Evolutionary conservation across 495 filamentous ascomycete genomes (phyloP).

Genomic region (Podospora conica): DNA sequence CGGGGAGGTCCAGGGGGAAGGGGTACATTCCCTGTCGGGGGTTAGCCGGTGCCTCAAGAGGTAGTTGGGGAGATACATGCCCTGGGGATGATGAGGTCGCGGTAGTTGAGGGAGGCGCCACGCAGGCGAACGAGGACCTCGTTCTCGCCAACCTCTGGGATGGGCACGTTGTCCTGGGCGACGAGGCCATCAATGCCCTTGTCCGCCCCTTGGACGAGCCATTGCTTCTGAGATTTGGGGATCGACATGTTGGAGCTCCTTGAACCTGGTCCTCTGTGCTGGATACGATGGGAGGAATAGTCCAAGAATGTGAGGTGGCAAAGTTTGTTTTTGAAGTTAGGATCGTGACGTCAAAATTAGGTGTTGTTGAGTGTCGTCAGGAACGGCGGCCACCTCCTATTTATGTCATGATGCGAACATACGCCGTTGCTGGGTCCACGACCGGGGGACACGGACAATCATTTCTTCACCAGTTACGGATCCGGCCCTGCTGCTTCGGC

Average conservation of each 20-base stretch:
- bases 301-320: not conserved
- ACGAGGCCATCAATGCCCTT: constrained; percentile 58
- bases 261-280: not conserved
- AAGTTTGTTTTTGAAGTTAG: not conserved
- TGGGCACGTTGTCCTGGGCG: constrained; percentile 37
- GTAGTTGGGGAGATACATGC: constrained; percentile 25
- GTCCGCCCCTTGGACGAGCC: constrained; percentile 50
- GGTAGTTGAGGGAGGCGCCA: constrained; percentile 75
- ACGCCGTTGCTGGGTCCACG: not conserved
- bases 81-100: constrained; percentile 71
- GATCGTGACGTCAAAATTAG: not conserved
- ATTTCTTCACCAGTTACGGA: not conserved
- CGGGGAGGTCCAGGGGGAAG: constrained; percentile 50
- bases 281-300: not conserved
- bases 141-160: constrained; percentile 59
- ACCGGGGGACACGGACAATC: not conserved
- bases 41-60: not conserved
- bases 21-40: constrained; percentile 55
- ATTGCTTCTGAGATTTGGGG: constrained; percentile 55
- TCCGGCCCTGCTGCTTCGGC: not conserved
- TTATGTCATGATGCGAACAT: not conserved
- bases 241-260: constrained; percentile 16
- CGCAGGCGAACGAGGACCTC: constrained; percentile 73
- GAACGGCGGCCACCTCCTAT: not conserved
- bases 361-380: not conserved